Conservation (phyloP, 2,329 filamentous ascomycete species). For the Talaromyces amestolkiae region DNA sequence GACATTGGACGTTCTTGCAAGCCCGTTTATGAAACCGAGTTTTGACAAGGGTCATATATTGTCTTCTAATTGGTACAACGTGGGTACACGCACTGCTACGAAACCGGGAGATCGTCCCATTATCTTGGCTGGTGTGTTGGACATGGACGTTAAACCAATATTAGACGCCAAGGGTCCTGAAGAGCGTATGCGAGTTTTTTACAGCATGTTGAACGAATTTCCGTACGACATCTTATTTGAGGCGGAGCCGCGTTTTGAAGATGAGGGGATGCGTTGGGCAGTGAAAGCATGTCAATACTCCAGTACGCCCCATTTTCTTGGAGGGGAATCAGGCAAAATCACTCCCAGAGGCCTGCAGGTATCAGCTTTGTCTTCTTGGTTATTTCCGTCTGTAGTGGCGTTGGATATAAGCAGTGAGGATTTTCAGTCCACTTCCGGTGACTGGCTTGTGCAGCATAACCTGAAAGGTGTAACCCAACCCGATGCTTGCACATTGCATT, state of each 20-base stretch:
- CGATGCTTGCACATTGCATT: background rate
- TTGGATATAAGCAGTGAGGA: background rate
- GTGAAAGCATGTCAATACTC: conserved; percentile 15
- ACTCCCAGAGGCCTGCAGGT: background rate
- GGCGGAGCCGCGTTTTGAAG: conserved; percentile 14
- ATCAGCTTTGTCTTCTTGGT: conserved; percentile 1
- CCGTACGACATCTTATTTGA: conserved; percentile 9
- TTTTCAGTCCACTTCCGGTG: background rate
- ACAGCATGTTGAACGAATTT: background rate
- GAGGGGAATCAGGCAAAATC: background rate
- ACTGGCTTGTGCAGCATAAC: background rate
- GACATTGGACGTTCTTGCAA: background rate
- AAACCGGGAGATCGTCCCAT: conserved; percentile 18
- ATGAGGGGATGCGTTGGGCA: conserved; percentile 17
- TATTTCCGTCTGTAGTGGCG: background rate
- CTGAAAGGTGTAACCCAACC: background rate
- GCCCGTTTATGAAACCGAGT: no score
- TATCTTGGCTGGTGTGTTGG: conserved; percentile 16
- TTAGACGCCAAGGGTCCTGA: background rate
- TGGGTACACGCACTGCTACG: conserved; percentile 15
- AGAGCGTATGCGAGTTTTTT: background rate
- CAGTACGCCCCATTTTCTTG: background rate
- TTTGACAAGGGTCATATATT: background rate
- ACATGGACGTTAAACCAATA: conserved; percentile 7
- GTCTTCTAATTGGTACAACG: conserved; percentile 17